Base-by-base conservation (phyloP, 1,284 basidiomycete genomes). In the Cryptococcus sp. region DNA sequence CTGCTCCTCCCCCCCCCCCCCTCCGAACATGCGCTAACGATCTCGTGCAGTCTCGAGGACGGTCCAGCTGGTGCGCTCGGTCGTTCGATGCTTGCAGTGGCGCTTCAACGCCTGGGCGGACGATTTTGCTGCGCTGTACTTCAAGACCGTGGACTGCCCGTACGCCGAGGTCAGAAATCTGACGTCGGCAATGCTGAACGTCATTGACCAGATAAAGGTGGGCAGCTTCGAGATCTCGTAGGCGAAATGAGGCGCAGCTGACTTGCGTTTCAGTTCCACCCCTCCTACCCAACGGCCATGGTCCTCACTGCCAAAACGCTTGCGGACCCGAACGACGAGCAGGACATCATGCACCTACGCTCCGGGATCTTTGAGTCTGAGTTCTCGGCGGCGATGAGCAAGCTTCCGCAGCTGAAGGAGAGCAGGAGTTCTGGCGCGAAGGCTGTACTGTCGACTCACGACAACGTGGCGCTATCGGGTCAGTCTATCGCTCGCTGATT, bases 371-470 rank as follows among this genome's bases (percentile, higher is more conserved):
- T 88, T 72, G 75, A 83, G 57, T 76, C 79, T 36, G 83, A 80
- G 56, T 77, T 91, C 43, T 67, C 81, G 23, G 72, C 79, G 20
- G 83, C 89, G 55, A 74, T 86, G 44, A 73, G 70, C 20, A 78
- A 83, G 42, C 77, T 94, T 50, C 83, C 85, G 0, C 75, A 79
- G 57, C 88, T 85, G 85, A 86, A 85, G 71, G 80, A 83, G 66
- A 80, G 88, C 72, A 83, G 92, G 59, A 82, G 91, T n/a, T 84
- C 89, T 28, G 90, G 90, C 47, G 90, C 91, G 0, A 82, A 88
- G 65, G 88, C 88, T 85, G 72, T 90, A 83, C 40, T 85, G 68
- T 92, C 89, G 4, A 85, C 85, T 79, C 95, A 95, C 73, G 92
- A 96, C 78, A 91, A 89, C 79, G 85, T 90, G 55, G 87, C 88